Conservation (phyloP, 1,139 yeast genomes). For the Diutina catenulata region DNA sequence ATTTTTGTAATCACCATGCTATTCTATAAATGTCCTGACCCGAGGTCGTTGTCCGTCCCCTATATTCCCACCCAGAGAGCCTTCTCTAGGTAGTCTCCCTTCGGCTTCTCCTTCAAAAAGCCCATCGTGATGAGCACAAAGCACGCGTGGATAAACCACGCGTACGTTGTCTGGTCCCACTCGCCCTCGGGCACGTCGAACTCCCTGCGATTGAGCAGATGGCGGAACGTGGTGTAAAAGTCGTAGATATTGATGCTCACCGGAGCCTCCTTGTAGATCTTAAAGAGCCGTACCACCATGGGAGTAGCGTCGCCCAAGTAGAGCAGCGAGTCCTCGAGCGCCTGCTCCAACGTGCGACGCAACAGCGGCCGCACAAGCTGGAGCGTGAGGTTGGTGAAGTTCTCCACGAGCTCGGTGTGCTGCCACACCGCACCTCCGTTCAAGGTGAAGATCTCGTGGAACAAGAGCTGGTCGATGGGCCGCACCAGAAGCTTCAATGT, state of each 20-base stretch:
- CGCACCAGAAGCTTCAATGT: slow-evolving; percentile 6
- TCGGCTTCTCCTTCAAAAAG: slow-evolving; percentile 28
- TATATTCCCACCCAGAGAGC: slow-evolving; percentile 21
- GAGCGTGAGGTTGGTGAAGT: slow-evolving; percentile 27
- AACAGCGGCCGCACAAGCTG: slow-evolving; percentile 27
- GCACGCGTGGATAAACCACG: slow-evolving; percentile 34
- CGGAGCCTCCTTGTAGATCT: slow-evolving; percentile 73
- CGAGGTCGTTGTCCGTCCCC: too few relatives aligned
- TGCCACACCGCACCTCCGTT: slow-evolving; percentile 19
- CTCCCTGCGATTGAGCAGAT: background rate
- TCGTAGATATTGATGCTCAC: slow-evolving; percentile 64
- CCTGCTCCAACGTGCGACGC: slow-evolving; percentile 21
- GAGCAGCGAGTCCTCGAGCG: slow-evolving; percentile 18
- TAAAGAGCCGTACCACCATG: slow-evolving; percentile 39
- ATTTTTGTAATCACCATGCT: too few relatives aligned
- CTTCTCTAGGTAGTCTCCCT: slow-evolving; percentile 35
- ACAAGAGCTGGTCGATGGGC: slow-evolving; percentile 18
- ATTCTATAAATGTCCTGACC: too few relatives aligned
- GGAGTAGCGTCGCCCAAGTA: slow-evolving; percentile 13
- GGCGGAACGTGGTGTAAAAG: slow-evolving; percentile 52
- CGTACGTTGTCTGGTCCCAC: slow-evolving; percentile 21
- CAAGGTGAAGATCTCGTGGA: slow-evolving; percentile 28
- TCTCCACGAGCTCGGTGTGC: slow-evolving; percentile 21
- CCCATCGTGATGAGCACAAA: slow-evolving; percentile 31
- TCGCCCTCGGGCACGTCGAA: slow-evolving; percentile 6